These are phyloP conservation scores for Fusarium nanum DNA, from an alignment of 2,329 filamentous ascomycete species.

Conservation along the genomic window DNA sequence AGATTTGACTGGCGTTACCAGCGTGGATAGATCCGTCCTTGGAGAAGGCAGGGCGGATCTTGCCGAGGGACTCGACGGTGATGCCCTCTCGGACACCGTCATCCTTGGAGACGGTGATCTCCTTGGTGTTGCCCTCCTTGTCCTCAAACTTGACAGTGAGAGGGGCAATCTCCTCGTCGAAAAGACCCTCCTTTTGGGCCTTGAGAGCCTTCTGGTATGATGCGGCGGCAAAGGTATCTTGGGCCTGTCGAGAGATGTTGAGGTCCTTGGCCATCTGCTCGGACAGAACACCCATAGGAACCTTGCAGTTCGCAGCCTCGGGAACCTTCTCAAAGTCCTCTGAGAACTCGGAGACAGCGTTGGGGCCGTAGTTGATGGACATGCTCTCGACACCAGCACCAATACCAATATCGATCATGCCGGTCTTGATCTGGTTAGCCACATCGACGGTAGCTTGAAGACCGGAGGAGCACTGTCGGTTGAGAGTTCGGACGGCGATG, in stretches of 20 bases:
- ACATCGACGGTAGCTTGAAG: conserved; percentile 94
- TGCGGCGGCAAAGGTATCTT: conserved; percentile 93
- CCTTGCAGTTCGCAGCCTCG: conserved; percentile 94
- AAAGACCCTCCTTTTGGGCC: conserved; percentile 89
- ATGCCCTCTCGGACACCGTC: conserved; percentile 89
- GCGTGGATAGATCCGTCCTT: conserved; percentile 95
- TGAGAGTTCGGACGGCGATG: conserved; percentile 86
- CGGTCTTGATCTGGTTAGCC: conserved; percentile 88
- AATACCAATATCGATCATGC: conserved; percentile 95
- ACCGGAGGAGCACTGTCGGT: conserved; percentile 94
- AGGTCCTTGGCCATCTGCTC: conserved; percentile 95
- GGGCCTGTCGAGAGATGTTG: conserved; percentile 74
- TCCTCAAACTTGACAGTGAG: conserved; percentile 89
- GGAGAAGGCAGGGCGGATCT: conserved; percentile 90
- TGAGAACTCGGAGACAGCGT: conserved; percentile 91
- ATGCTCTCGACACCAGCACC: conserved; percentile 98
- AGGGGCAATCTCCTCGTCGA: conserved; percentile 90
- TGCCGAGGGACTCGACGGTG: conserved; percentile 86
- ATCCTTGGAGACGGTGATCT: conserved; percentile 84
- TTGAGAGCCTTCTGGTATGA: conserved; percentile 91
- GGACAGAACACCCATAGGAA: conserved; percentile 93
- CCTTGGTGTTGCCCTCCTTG: conserved; percentile 87
- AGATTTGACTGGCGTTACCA: conserved; percentile 95
- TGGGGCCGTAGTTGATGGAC: conserved; percentile 89
- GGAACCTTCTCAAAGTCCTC: conserved; percentile 84